Percentiles rank a stretch among this genome's conserved stretches.
Evolutionary conservation across 192 early-diverging fungal species (phyloP).

Genomic region (Pilaira anomala): DNA sequence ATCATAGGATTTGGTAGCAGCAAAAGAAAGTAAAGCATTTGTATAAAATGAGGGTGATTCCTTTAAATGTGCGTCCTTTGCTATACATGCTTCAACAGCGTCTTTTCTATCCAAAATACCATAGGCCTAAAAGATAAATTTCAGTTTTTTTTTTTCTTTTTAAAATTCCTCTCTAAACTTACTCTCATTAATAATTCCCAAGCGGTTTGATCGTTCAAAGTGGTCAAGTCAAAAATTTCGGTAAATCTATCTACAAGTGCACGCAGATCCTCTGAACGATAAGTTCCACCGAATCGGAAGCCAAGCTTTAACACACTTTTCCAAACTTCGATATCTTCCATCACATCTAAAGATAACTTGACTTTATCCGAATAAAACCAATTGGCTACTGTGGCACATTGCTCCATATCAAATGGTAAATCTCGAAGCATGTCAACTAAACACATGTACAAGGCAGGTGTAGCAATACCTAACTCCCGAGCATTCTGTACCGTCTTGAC

Average conservation of each 20-base stretch:
- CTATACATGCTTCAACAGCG: background rate
- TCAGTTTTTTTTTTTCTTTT: background rate
- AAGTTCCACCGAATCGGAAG: slow-evolving; percentile 17
- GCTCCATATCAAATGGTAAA: slow-evolving; percentile 16
- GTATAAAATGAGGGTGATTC: background rate
- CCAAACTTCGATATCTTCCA: slow-evolving; percentile 23
- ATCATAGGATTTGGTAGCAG: slow-evolving; percentile 12
- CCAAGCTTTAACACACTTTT: slow-evolving; percentile 23
- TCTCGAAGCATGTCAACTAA: background rate
- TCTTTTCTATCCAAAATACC: slow-evolving; percentile 2
- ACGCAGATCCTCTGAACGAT: slow-evolving; percentile 18
- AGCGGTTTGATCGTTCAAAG: background rate
- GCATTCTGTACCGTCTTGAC: slow-evolving; percentile 7
- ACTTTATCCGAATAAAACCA: slow-evolving; percentile 16
- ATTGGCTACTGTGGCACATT: slow-evolving; percentile 17
- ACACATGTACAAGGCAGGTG: slow-evolving; percentile 9
- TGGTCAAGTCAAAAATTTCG: slow-evolving; percentile 8
- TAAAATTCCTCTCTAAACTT: slow-evolving; percentile 7
- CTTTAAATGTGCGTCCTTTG: background rate
- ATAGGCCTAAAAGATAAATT: background rate
- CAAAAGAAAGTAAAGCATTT: slow-evolving; percentile 12
- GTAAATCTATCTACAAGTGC: slow-evolving; percentile 19
- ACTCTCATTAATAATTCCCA: slow-evolving; percentile 28
- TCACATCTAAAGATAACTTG: background rate
- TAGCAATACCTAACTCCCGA: background rate